Evolutionary conservation across 2,329 filamentous ascomycete species (phyloP).

Genomic region (Purpureocillium takamizusanense): DNA sequence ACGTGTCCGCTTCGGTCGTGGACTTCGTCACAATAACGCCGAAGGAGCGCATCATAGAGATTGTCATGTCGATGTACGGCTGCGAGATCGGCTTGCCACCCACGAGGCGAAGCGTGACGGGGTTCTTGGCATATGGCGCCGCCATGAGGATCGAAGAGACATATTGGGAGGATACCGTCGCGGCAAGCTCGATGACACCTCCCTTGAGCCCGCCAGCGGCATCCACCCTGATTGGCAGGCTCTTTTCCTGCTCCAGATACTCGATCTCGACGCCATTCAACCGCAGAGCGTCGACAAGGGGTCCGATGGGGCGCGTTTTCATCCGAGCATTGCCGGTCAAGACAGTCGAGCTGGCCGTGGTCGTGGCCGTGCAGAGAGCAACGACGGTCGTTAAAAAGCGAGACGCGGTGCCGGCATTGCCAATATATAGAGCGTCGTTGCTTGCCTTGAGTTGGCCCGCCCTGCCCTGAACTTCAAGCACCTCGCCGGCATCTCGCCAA

Average conservation of each 20-base stretch:
- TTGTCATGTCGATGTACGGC: conserved; percentile 97
- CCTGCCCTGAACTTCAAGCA: conserved; percentile 80
- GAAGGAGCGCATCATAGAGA: conserved; percentile 92
- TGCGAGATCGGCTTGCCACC: conserved; percentile 98
- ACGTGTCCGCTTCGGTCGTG: conserved; percentile 73
- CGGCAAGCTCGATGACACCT: conserved; percentile 82
- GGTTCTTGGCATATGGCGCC: conserved; percentile 89
- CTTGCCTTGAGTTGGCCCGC: conserved; percentile 78
- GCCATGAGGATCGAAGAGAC: conserved; percentile 96
- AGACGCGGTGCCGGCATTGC: conserved; percentile 93
- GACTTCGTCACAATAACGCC: conserved; percentile 75
- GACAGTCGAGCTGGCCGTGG: conserved; percentile 55
- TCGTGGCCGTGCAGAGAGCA: conserved; percentile 64
- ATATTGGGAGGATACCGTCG: conserved; percentile 97
- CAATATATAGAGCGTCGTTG: conserved; percentile 73
- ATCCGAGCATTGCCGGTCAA: conserved; percentile 92
- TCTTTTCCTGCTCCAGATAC: conserved; percentile 75
- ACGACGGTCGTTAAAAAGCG: conserved; percentile 90
- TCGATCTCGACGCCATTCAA: conserved; percentile 81
- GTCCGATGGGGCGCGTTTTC: conserved; percentile 90
- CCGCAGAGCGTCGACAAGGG: conserved; percentile 81
- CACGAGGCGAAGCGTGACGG: conserved; percentile 80
- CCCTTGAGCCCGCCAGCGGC: conserved; percentile 78
- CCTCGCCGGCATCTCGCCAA: conserved; percentile 92
- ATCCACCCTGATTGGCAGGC: conserved; percentile 73